A percentile compares a stretch with the other conserved stretches of the same genome.
Evolutionary conservation across 257 asterid genomes (phyloP).

Genomic region (Schizonepeta tenuifolia): DNA sequence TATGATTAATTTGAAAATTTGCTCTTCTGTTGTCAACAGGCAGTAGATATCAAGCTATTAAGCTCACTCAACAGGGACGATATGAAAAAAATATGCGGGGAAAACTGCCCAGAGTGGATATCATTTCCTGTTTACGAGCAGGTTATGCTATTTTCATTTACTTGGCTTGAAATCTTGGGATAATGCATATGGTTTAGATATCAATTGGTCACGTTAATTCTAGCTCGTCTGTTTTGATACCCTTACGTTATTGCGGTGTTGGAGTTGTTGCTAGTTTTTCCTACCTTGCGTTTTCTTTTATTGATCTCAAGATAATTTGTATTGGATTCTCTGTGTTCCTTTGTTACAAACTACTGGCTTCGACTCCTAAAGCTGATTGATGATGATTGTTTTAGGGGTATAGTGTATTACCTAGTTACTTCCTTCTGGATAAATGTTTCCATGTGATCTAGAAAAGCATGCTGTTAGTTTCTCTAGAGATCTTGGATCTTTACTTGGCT

Average conservation of each 20-base stretch:
- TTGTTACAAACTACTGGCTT: constrained; percentile 2
- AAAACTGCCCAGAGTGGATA: constrained; percentile 94
- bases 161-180: constrained; percentile 20
- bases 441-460: neutral
- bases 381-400: neutral
- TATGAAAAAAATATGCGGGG: constrained; percentile 85
- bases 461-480: constrained; percentile 6
- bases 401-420: constrained; percentile 26
- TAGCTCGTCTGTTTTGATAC: constrained; percentile 2
- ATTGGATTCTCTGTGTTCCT: neutral
- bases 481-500: constrained; percentile 13
- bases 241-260: neutral
- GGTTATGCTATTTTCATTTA: constrained; percentile 44
- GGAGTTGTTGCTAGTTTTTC: neutral
- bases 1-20: neutral
- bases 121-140: constrained; percentile 95
- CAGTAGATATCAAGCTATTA: constrained; percentile 78
- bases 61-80: constrained; percentile 90
- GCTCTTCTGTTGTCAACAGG: constrained; percentile 57
- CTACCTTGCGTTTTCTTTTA: neutral
- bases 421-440: constrained; percentile 24
- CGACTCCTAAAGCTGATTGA: neutral
- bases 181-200: constrained; percentile 1
- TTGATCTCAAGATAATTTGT: neutral
- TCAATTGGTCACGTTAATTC: neutral